These are phyloP conservation scores for Pelargonium fulgidum DNA, from an alignment of 441 rosid species.

Conservation along the genomic window DNA sequence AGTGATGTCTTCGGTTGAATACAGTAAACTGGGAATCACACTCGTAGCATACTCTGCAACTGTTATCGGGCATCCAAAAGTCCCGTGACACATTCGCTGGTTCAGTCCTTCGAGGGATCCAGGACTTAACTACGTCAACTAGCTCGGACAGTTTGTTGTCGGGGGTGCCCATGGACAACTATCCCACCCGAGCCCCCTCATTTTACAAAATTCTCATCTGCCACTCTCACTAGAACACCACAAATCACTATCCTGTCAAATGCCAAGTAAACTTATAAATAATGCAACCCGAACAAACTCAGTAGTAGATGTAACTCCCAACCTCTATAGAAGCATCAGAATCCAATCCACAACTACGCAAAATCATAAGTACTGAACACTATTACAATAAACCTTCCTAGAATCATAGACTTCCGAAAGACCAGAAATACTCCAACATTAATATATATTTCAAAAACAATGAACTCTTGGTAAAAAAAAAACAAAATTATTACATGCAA, in stretches of 20 bases:
- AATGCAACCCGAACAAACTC: neutral
- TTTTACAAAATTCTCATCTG: slow-evolving; percentile 65
- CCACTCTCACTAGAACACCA: slow-evolving; percentile 25
- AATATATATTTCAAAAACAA: too few relatives aligned
- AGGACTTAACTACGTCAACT: slow-evolving; percentile 49
- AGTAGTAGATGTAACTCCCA: neutral
- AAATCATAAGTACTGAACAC: neutral
- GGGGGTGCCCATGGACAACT: slow-evolving; percentile 56
- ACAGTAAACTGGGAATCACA: slow-evolving; percentile 80
- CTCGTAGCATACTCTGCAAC: slow-evolving; percentile 94
- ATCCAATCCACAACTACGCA: neutral
- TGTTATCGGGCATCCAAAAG: slow-evolving; percentile 99
- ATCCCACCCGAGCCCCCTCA: slow-evolving; percentile 36
- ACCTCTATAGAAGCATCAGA: neutral
- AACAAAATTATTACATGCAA: neutral
- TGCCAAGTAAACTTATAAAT: neutral
- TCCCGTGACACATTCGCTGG: slow-evolving; percentile 75
- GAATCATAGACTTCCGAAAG: neutral
- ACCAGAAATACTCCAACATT: too few relatives aligned
- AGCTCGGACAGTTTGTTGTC: slow-evolving; percentile 59
- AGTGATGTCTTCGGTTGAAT: slow-evolving; percentile 82
- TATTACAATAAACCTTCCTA: neutral
- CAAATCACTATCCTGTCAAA: slow-evolving; percentile 8
- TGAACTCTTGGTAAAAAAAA: too few relatives aligned
- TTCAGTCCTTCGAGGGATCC: slow-evolving; percentile 78